phyloP scores from a whole-genome alignment of 2,329 filamentous ascomycete species.

The Cadophora gregata region DNA sequence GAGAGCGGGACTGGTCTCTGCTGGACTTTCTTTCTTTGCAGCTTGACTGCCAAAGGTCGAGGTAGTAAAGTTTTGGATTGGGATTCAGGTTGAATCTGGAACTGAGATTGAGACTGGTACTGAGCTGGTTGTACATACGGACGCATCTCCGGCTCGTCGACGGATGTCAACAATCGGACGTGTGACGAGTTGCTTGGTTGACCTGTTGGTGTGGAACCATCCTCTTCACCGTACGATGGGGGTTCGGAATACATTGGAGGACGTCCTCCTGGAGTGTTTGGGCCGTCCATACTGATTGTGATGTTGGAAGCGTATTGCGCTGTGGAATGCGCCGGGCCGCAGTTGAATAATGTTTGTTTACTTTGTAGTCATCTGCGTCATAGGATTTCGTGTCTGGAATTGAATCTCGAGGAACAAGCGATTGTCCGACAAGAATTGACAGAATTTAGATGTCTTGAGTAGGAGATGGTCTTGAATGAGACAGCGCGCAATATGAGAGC shows the following conservation, averaged over 20 bases:
- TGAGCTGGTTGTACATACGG: constrained; percentile 58
- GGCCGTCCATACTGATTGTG: constrained; percentile 45
- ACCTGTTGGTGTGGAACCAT: constrained; percentile 52
- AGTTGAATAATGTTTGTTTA: constrained; percentile 27
- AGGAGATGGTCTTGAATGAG: neutral
- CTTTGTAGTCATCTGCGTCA: constrained; percentile 24
- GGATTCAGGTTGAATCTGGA: neutral
- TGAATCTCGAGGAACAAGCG: neutral
- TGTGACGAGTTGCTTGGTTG: constrained; percentile 55
- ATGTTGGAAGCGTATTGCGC: constrained; percentile 11
- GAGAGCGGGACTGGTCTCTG: constrained; percentile 37
- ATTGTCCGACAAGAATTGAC: neutral
- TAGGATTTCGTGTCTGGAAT: neutral
- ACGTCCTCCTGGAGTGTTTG: constrained; percentile 55
- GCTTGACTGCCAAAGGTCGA: constrained; percentile 16
- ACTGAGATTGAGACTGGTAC: constrained; percentile 21
- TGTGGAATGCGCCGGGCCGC: constrained; percentile 31
- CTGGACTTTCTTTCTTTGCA: constrained; percentile 29
- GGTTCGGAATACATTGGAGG: constrained; percentile 62
- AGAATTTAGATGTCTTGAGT: neutral
- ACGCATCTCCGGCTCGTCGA: constrained; percentile 55
- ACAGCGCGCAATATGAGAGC: neutral
- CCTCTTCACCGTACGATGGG: constrained; percentile 60
- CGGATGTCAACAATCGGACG: constrained; percentile 66
- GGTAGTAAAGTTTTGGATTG: constrained; percentile 4